phyloP scores from a whole-genome alignment of 768 basidiomycete genomes.

The Phaeolepiota aurea region DNA sequence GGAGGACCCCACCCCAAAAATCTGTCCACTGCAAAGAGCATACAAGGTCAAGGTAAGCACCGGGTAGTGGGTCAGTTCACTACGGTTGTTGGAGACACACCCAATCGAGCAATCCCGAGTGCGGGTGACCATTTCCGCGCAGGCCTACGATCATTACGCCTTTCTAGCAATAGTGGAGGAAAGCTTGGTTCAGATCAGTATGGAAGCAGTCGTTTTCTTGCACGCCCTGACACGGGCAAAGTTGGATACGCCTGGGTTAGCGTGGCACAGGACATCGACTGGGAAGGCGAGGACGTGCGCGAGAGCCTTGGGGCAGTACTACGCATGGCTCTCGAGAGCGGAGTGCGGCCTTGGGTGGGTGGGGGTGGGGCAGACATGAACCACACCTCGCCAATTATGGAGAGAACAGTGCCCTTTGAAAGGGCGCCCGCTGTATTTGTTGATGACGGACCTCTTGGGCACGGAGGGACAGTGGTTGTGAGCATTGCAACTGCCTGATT shows the following conservation, averaged over 20 bases:
- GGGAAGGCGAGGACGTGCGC: conserved; percentile 70
- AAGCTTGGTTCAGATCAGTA: conserved; percentile 3
- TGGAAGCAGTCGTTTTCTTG: conserved; percentile 2
- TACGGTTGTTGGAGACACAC: conserved; percentile 68
- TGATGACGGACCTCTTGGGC: conserved; percentile 23
- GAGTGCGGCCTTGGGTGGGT: conserved; percentile 35
- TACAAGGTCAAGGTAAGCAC: conserved; percentile 14
- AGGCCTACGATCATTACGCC: conserved; percentile 54
- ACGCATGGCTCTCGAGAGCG: conserved; percentile 30
- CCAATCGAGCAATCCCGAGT: conserved; percentile 56
- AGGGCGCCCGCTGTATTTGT: conserved; percentile 44
- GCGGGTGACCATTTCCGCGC: conserved; percentile 68
- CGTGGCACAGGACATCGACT: conserved; percentile 72
- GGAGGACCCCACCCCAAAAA: not conserved
- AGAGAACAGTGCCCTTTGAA: conserved; percentile 44
- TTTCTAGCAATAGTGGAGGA: conserved; percentile 18
- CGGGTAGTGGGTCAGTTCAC: conserved; percentile 53
- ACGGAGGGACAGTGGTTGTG: conserved; percentile 37
- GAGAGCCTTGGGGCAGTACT: conserved; percentile 35
- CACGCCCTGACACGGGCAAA: conserved; percentile 16
- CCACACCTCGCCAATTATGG: not conserved
- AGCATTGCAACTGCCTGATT: conserved; percentile 27
- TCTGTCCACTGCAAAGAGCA: too few relatives aligned
- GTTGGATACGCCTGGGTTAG: conserved; percentile 83
- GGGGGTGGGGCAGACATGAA: conserved; percentile 5